Conservation (phyloP, 768 basidiomycete genomes). For the Glaciozyma martinii region DNA sequence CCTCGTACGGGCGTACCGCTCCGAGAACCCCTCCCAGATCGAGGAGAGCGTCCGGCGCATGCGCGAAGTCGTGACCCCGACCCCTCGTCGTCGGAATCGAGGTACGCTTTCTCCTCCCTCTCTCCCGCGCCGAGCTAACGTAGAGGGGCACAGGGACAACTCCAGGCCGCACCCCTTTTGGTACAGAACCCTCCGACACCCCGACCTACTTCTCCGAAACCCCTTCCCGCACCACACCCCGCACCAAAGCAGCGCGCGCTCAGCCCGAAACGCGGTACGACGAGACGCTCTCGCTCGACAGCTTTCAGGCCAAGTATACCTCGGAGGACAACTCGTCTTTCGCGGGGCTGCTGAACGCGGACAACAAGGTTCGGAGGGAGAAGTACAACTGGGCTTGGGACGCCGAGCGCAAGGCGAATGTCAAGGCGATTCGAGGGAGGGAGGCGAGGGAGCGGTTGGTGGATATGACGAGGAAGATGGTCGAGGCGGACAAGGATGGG, state of each 20-base stretch:
- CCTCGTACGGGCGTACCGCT: conserved; percentile 68
- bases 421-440: conserved; percentile 55
- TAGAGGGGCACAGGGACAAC: conserved; percentile 31
- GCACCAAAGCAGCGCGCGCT: conserved; percentile 42
- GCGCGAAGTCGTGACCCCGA: conserved; percentile 32
- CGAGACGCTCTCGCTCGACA: conserved; percentile 67
- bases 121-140: not conserved
- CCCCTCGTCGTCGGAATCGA: not conserved
- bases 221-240: conserved; percentile 43
- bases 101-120: not conserved
- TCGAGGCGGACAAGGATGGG: conserved; percentile 18
- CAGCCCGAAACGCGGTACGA: conserved; percentile 37
- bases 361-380: conserved; percentile 72
- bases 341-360: conserved; percentile 78
- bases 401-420: conserved; percentile 71
- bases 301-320: conserved; percentile 83
- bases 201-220: conserved; percentile 49
- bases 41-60: conserved; percentile 28
- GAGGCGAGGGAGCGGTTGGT: conserved; percentile 53
- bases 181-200: conserved; percentile 41
- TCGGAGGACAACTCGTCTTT: conserved; percentile 98
- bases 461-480: conserved; percentile 29
- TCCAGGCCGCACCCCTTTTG: conserved; percentile 60
- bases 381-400: conserved; percentile 90
- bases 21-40: conserved; percentile 47